These are phyloP conservation scores for Colletotrichum incanum DNA, from an alignment of 2,329 filamentous ascomycete species.

Conservation along the genomic window DNA sequence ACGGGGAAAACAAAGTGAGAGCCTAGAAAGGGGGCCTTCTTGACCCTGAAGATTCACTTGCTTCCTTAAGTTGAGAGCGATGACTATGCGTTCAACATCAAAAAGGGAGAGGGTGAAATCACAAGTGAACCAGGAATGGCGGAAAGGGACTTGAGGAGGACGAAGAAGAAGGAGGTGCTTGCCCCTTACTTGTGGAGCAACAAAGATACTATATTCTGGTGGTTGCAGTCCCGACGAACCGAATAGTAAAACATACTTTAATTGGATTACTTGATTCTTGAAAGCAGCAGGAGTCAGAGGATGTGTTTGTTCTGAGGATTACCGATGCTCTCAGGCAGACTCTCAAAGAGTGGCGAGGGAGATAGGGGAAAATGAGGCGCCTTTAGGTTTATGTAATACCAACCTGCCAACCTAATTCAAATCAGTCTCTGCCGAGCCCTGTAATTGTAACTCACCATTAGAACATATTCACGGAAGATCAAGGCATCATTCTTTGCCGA, in stretches of 20 bases:
- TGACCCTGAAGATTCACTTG: not conserved
- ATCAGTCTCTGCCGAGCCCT: not conserved
- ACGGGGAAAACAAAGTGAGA: not conserved
- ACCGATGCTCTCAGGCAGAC: too few species aligned
- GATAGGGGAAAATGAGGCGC: not conserved
- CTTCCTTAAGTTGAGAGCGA: not conserved
- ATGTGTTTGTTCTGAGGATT: too few species aligned
- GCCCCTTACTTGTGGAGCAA: not conserved
- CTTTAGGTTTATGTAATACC: not conserved
- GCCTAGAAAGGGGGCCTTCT: not conserved
- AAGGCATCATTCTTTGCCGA: not conserved
- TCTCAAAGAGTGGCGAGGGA: not conserved
- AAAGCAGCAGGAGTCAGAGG: not conserved
- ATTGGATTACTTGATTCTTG: not conserved
- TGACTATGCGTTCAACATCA: not conserved
- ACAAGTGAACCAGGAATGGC: not conserved
- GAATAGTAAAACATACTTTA: not conserved
- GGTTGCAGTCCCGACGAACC: not conserved
- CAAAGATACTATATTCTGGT: not conserved
- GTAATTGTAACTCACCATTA: not conserved
- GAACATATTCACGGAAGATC: not conserved
- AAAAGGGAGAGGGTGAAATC: not conserved
- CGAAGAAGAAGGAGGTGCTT: not conserved
- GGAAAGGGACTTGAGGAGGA: not conserved
- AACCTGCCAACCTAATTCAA: not conserved